A percentile compares a stretch with the other conserved stretches of the same genome.
phyloP scores from a whole-genome alignment of 352 stramenopile species.

The Pythium brassicae region DNA sequence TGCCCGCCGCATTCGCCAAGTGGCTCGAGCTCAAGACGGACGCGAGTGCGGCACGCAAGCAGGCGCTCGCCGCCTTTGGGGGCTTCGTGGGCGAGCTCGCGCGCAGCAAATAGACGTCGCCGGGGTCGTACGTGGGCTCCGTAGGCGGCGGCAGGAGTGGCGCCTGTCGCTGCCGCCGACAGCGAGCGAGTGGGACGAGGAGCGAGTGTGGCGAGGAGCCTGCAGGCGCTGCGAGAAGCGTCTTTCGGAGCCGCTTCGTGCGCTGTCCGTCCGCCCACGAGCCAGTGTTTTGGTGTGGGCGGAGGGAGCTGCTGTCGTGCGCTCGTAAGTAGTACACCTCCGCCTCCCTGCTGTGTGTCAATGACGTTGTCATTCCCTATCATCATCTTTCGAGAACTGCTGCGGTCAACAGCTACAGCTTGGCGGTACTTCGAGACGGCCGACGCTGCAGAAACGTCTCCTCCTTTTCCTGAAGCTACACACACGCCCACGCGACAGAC shows the following conservation, averaged over 20 bases:
- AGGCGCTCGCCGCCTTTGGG: slow-evolving; percentile 56
- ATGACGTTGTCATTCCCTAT: background rate
- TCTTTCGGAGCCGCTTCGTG: background rate
- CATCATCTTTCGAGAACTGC: background rate
- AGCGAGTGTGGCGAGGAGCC: too few species aligned
- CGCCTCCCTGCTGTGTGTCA: background rate
- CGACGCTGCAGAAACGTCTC: slow-evolving; percentile 32
- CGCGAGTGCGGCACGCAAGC: slow-evolving; percentile 70
- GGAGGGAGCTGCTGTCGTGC: slow-evolving; percentile 1
- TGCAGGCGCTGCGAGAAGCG: too few species aligned
- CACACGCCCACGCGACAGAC: background rate
- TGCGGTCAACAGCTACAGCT: slow-evolving; percentile 18
- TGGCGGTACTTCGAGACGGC: slow-evolving; percentile 21
- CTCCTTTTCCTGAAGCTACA: slow-evolving; percentile 52
- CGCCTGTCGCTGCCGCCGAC: too few species aligned
- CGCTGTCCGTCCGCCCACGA: background rate
- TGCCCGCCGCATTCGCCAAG: slow-evolving; percentile 45
- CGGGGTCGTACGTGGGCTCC: background rate
- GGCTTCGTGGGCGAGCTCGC: slow-evolving; percentile 71
- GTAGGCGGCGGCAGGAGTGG: too few species aligned
- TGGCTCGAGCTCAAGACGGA: slow-evolving; percentile 77
- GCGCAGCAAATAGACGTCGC: slow-evolving; percentile 49
- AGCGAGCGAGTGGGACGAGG: background rate
- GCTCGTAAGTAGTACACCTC: slow-evolving; percentile 5
- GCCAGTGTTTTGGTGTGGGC: slow-evolving; percentile 2